Evolutionary conservation across 177 flowering plant genomes (phyloP).

Genomic region (Telopea speciosissima): DNA sequence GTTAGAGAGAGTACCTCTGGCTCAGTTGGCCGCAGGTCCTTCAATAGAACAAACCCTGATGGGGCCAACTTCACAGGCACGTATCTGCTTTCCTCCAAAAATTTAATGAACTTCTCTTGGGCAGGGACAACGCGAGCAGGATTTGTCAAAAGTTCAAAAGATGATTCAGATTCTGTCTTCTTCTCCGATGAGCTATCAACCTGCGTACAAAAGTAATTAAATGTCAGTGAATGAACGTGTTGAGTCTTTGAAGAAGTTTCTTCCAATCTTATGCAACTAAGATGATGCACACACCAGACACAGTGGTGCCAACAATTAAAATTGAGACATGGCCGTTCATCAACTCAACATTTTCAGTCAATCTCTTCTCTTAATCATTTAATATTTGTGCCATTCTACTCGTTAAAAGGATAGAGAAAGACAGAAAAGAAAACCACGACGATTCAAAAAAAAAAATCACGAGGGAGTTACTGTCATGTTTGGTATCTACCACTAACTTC

Average conservation of each 20-base stretch:
- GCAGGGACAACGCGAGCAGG: conserved; percentile 95
- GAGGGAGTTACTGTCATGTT: no score
- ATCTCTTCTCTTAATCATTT: neutral
- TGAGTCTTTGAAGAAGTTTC: neutral
- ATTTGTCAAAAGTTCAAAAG: conserved; percentile 71
- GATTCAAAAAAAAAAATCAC: no score
- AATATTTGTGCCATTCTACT: no score
- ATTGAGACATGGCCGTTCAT: neutral
- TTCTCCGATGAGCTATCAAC: conserved; percentile 69
- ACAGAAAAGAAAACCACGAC: no score
- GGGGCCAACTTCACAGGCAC: conserved; percentile 76
- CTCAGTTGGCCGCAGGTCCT: conserved; percentile 73
- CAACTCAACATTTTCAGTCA: neutral
- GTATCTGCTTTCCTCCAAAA: conserved; percentile 80
- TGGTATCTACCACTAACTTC: no score
- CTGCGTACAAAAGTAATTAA: conserved; percentile 27
- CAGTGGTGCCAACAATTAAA: neutral
- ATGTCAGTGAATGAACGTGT: neutral
- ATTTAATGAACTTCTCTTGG: conserved; percentile 84
- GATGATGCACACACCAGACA: neutral
- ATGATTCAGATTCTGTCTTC: conserved; percentile 73
- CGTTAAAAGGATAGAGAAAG: no score
- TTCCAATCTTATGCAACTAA: neutral
- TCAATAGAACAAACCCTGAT: conserved; percentile 88
- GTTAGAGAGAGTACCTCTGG: conserved; percentile 91